Percentiles rank a stretch among this genome's conserved stretches.
phyloP scores from a whole-genome alignment of 805 yeast species.

The Yarrowia osloensis region DNA sequence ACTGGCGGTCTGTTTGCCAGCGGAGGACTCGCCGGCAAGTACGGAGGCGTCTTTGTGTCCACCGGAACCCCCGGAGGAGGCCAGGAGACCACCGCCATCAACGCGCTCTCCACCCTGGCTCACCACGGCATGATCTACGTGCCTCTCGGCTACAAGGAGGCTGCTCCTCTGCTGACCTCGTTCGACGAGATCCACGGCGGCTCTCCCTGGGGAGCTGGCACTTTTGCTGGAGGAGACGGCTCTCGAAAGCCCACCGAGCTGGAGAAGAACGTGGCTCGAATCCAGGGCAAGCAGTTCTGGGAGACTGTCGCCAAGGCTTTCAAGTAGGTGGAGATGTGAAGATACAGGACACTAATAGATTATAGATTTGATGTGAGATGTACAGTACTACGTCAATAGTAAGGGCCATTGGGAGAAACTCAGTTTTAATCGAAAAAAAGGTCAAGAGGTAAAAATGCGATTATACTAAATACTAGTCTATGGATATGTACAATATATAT shows the following conservation, averaged over 20 bases:
- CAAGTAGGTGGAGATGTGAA: neutral
- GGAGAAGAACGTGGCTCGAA: constrained; percentile 64
- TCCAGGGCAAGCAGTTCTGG: constrained; percentile 70
- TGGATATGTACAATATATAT: no score
- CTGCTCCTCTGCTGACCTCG: constrained; percentile 57
- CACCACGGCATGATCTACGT: constrained; percentile 80
- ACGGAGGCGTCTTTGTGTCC: constrained; percentile 71
- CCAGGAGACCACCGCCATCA: constrained; percentile 67
- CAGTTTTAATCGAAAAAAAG: no score
- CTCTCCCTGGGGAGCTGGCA: constrained; percentile 87
- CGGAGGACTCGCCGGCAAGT: constrained; percentile 71
- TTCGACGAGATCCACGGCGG: constrained; percentile 77
- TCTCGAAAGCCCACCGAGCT: constrained; percentile 64
- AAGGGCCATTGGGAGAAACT: no score
- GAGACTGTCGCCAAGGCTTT: constrained; percentile 42
- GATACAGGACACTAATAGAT: neutral
- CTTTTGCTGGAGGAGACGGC: constrained; percentile 75
- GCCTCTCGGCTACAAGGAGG: constrained; percentile 71
- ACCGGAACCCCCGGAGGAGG: constrained; percentile 80
- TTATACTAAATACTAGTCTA: no score
- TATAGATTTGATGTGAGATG: neutral
- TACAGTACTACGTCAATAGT: no score
- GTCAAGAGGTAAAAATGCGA: no score
- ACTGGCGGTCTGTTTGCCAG: constrained; percentile 77
- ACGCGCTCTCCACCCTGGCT: constrained; percentile 57